Evolutionary conservation across 2,329 filamentous ascomycete species (phyloP), one percentile per base, ranked within the genome.

Genomic region (Cytospora paraplurivora): DNA sequence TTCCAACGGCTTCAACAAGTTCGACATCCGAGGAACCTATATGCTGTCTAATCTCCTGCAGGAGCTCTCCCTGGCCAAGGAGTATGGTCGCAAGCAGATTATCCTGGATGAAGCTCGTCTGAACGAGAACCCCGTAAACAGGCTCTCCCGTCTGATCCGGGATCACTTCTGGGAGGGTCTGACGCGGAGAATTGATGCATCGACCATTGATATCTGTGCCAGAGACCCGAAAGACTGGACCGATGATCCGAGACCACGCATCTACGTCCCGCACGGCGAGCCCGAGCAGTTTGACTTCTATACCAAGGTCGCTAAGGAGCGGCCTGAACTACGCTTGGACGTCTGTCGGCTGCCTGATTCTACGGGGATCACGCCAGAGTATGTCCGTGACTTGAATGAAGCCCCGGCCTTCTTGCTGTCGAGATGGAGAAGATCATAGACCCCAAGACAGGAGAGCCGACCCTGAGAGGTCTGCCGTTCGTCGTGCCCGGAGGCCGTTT

Each of bases 401-500:
- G 93, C 92, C 72, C 95, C 1, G 95, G 95, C 15, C 82, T 99
- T 50, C 82, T 99, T 55, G 94, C 95, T 4, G 84, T 98, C 62
- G 95, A 88, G 56, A 96, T 97, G 87, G 89, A 95, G 70, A 87
- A 93, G 73, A 82, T 85, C 50, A 79, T 77, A 13, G 85, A 96
- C 70, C 84, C 85, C 5, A 79, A 79, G 32, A 90, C 90, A 3
- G 88, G 88, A 47, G 82, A 90, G 73, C 86, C 85, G 66, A 89
- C 89, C 4, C 79, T 96, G 49, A 83, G 84, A 41, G 95, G 95
- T 3, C 82, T 96, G 64, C 94, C 95, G 0, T 99, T 98, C 71
- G 93, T 98, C n/a, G 95, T 99, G 3, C 95, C 95, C 0, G 95
- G 95, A 65, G 95, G 95, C 32, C 87, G 95, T 35, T 99, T 99